Percentiles rank a stretch among this genome's conserved stretches.
Conservation (phyloP, 176 grass and related monocot genomes). For the barley (Hordeum vulgare) region MorexV3_pseudomolecules_assembly NC_058522.1:471198217-471198716, state of each 20-base stretch:
- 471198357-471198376: conserved; percentile 80
- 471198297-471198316: conserved; percentile 24
- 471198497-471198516: conserved; percentile 10
- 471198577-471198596: neutral
- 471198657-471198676: neutral
- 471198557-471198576: neutral
- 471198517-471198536: neutral
- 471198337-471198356: conserved; percentile 43
- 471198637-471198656: neutral
- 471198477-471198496: neutral
- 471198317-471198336: conserved; percentile 7
- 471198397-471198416: conserved; percentile 91
- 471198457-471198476: neutral
- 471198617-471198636: neutral
- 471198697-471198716: neutral
- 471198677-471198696: neutral
- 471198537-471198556: neutral
- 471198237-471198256: conserved; percentile 65
- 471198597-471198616: neutral
- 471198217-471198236: conserved; percentile 65
- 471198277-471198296: conserved; percentile 33
- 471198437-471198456: conserved; percentile 10
- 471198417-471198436: conserved; percentile 38
- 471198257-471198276: conserved; percentile 54
- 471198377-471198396: conserved; percentile 58